A percentile compares a stretch with the other conserved stretches of the same genome.
Evolutionary conservation across 352 stramenopile species (phyloP).

Genomic region (Hyaloperonospora arabidopsidis): DNA sequence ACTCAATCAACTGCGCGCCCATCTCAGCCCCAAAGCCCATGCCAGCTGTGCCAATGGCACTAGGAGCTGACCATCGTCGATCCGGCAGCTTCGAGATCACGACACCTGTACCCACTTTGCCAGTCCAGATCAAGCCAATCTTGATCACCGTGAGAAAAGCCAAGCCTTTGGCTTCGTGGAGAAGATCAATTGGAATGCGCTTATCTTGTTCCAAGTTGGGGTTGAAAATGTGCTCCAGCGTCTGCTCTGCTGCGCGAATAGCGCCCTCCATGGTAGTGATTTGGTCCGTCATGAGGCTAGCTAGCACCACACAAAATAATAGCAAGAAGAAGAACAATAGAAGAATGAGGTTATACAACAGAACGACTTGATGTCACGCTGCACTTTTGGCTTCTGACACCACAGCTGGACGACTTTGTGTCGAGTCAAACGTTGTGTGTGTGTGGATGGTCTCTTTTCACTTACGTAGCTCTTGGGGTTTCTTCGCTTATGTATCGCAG

Average conservation of each 20-base stretch:
- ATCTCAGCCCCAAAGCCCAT: constrained; percentile 81
- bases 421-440: too few relatives aligned
- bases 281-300: constrained; percentile 49
- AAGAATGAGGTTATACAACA: too few relatives aligned
- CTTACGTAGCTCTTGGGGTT: too few relatives aligned
- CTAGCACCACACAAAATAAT: too few relatives aligned
- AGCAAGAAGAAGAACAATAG: too few relatives aligned
- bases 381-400: too few relatives aligned
- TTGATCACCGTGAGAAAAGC: constrained; percentile 91
- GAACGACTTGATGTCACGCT: too few relatives aligned
- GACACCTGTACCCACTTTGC: constrained; percentile 84
- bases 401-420: too few relatives aligned
- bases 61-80: constrained; percentile 92
- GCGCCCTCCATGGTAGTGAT: constrained; percentile 88
- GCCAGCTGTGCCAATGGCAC: constrained; percentile 88
- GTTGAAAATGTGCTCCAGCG: constrained; percentile 89
- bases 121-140: constrained; percentile 82
- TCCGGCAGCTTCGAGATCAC: constrained; percentile 91
- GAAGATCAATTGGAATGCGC: constrained; percentile 85
- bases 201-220: constrained; percentile 79
- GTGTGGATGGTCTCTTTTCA: too few relatives aligned
- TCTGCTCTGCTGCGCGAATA: constrained; percentile 83
- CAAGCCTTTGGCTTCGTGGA: constrained; percentile 84
- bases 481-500: too few relatives aligned
- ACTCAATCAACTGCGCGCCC: constrained; percentile 78